These are phyloP conservation scores for Stachybotrys elegans DNA, from an alignment of 2,329 filamentous ascomycete species.

Conservation along the genomic window DNA sequence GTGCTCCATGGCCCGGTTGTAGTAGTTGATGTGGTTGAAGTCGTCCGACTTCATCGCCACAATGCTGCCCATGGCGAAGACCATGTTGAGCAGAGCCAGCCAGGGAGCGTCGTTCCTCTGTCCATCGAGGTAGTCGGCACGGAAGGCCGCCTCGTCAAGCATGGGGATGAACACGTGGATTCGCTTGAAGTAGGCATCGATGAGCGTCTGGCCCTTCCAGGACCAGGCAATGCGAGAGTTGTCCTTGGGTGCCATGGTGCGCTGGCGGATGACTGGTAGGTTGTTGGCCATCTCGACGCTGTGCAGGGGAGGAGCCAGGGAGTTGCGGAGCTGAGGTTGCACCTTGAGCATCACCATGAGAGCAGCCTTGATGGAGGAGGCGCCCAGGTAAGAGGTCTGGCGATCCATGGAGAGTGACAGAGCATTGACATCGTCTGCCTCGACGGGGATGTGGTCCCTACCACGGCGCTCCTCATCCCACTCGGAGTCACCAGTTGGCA, in stretches of 20 bases:
- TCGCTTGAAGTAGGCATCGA: conserved; percentile 72
- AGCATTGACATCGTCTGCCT: conserved; percentile 46
- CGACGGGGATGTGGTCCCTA: conserved; percentile 51
- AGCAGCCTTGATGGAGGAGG: conserved; percentile 70
- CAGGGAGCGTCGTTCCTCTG: conserved; percentile 63
- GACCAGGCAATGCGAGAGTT: conserved; percentile 50
- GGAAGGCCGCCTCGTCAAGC: conserved; percentile 67
- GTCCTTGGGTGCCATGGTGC: conserved; percentile 38
- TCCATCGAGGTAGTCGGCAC: conserved; percentile 9
- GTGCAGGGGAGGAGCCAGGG: conserved; percentile 41
- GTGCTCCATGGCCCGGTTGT: conserved; percentile 61
- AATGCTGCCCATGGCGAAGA: conserved; percentile 72
- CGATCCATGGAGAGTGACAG: conserved; percentile 57
- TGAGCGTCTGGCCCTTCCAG: conserved; percentile 61
- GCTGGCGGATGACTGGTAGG: conserved; percentile 37
- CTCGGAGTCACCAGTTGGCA: conserved; percentile 59
- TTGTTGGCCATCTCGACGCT: conserved; percentile 41
- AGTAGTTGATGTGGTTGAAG: conserved; percentile 65
- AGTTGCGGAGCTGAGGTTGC: conserved; percentile 40
- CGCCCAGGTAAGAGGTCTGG: conserved; percentile 62
- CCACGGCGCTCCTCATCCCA: conserved; percentile 61
- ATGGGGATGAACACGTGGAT: conserved; percentile 69
- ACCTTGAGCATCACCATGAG: conserved; percentile 64
- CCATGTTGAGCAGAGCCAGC: conserved; percentile 71
- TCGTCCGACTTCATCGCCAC: conserved; percentile 61